These are phyloP conservation scores for Didymella segeticola DNA, from an alignment of 2,329 filamentous ascomycete genomes.

Conservation along the genomic window DNA sequence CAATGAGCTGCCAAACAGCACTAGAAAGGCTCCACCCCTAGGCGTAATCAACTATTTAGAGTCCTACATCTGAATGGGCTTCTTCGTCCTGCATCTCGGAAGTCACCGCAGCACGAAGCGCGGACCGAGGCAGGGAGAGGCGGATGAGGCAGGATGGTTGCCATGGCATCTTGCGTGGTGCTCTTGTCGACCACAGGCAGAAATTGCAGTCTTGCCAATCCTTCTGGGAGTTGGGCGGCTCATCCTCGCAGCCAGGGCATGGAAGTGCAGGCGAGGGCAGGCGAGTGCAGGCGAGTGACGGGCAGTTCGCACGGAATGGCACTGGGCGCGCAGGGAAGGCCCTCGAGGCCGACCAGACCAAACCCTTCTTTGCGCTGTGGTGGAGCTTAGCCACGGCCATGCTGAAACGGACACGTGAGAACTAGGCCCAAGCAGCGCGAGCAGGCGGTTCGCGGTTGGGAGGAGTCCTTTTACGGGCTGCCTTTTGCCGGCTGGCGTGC, in stretches of 20 bases:
- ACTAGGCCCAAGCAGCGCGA: conserved; percentile 27
- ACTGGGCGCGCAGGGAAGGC: conserved; percentile 6
- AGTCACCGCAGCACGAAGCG: not conserved
- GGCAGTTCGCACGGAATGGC: conserved; percentile 8
- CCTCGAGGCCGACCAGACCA: conserved; percentile 10
- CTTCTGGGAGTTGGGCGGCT: not conserved
- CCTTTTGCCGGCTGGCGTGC: not conserved
- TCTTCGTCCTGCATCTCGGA: no score
- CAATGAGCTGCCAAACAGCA: no score
- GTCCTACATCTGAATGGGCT: no score
- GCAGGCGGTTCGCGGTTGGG: conserved; percentile 21
- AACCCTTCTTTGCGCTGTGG: not conserved
- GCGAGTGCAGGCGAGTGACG: no score
- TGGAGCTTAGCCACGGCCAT: conserved; percentile 1
- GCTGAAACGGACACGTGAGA: conserved; percentile 19
- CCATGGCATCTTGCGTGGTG: not conserved
- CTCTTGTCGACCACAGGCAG: conserved; percentile 13
- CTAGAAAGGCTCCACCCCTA: no score
- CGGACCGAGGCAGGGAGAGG: conserved; percentile 6
- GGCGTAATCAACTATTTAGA: no score
- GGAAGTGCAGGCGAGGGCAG: no score
- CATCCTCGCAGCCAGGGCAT: conserved; percentile 6
- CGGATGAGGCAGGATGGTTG: conserved; percentile 9
- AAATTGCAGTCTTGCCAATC: conserved; percentile 10
- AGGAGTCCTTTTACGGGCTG: conserved; percentile 6